Evolutionary conservation across 306 rosid genomes (phyloP), one percentile per base, ranked within the genome.

Genomic region (Hylodesmum podocarpum): DNA sequence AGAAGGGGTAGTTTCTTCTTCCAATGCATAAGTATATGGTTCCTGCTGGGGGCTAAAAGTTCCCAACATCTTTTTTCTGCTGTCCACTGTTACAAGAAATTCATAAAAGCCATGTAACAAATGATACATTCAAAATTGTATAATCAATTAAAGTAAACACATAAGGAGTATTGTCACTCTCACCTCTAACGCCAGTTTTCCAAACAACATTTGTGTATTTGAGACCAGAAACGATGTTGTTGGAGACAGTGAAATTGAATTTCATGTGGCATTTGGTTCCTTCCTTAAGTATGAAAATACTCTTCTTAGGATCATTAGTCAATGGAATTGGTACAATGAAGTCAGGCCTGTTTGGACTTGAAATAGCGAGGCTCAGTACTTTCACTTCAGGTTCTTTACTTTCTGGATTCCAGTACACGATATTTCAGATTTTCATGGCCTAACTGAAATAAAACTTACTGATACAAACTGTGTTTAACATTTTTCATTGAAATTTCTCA

Each of bases 141-240:
- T 10, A 61, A 36, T 76, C 25, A 29, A 55, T 31, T 43, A 24
- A 71, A 31, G 19, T 19, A 33, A 19, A 70, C 31, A 62, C 63
- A 80, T 3, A 43, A 49, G 13, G 21, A 27, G 51, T 15, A 2
- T 12, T 53, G 11, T 18, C 57, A 0, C n/a, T 72, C 63, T 33
- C 37, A 92, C 97, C 97, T 92, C 83, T 90, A 15, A 92, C 66
- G 13, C 96, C 97, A 43, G 89, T 79, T 78, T 92, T 92, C 92
- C 91, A 92, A 36, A 92, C 89, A 4, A 73, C 19, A 55, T 90
- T 92, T 6, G 93, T 84, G 88, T 90, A 90, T 73, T 82, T 87
- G 86, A 92, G 96, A 77, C 97, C 97, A 7, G 93, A 90, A 50
- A 92, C 97, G 1, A 92, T 88, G 85, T 92, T 92, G 80, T 83